Evolutionary conservation across 306 rosid genomes (phyloP), one percentile per base, ranked within the genome.

Genomic region (Nissolia schottii): DNA sequence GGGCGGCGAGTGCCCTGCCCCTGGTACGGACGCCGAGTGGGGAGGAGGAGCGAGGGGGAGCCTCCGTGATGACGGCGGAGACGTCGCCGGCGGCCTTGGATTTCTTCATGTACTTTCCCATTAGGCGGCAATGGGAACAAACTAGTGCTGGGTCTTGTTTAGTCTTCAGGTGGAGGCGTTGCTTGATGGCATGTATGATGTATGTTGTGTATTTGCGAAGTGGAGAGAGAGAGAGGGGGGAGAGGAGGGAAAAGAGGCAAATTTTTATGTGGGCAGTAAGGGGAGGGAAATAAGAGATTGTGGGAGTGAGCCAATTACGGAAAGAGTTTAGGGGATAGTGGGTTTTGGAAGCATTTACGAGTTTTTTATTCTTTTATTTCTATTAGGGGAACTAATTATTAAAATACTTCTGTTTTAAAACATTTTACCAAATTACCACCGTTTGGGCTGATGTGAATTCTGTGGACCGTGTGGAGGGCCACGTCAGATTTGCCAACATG

Each of bases 51-150:
- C 79, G 87, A 0, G 87, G 76, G 0, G 89, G 67, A 15, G 77
- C 63, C 65, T 92, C 94, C 95, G 82, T 83, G 46, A 83, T 51
- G 3, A 77, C 41, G 40, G 81, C 73, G 18, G 81, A 81, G 5
- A 92, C 86, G 7, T 83, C 89, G 38, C 84, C 86, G 1, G 83
- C 58, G 70, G 73, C 76, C 73, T 88, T 92, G 6, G 96, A 81
- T 73, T 90, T 92, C 82, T 81, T 90, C 86, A 88, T 83, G 86
- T 88, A 90, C 79, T 92, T 92, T 0, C 96, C 96, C 98, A 90
- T 87, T 41, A 54, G 12, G 3, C 41, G 8, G n/a, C n/a, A n/a
- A n/a, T n/a, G n/a, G n/a, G n/a, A n/a, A n/a, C n/a, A n/a, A n/a
- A n/a, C n/a, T n/a, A n/a, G n/a, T n/a, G n/a, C n/a, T n/a, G n/a